Evolutionary conservation across 305 asterid species (phyloP).

Genomic region (Fraxinus ornus): DNA sequence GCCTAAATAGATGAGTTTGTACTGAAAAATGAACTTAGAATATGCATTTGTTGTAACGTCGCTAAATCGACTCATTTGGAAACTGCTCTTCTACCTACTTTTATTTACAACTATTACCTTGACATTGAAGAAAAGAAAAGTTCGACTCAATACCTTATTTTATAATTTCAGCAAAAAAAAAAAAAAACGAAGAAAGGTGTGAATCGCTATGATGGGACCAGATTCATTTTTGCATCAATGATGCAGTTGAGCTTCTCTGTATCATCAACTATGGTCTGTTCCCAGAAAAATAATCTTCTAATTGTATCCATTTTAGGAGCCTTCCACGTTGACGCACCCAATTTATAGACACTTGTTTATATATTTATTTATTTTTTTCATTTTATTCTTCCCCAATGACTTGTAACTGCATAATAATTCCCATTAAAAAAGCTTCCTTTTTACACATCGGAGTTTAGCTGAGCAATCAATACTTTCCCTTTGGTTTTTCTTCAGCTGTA

Average conservation of each 20-base stretch:
- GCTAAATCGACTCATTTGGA: not conserved
- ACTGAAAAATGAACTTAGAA: not conserved
- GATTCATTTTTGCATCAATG: constrained; percentile 36
- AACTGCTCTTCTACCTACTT: not conserved
- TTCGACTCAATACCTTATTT: not conserved
- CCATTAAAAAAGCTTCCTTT: constrained; percentile 29
- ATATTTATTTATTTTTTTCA: not conserved
- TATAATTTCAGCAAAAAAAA: not conserved
- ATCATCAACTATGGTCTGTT: constrained; percentile 19
- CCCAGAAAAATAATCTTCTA: constrained; percentile 18
- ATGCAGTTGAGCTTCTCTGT: constrained; percentile 28
- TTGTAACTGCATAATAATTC: constrained; percentile 21
- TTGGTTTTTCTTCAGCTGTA: constrained; percentile 39
- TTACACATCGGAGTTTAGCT: constrained; percentile 37
- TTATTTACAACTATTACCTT: not conserved
- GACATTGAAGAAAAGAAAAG: not conserved
- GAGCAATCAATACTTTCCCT: constrained; percentile 43
- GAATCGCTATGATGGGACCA: constrained; percentile 5
- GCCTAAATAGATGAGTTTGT: too few species aligned
- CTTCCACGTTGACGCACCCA: constrained; percentile 41
- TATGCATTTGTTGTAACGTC: not conserved
- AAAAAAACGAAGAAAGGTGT: not conserved
- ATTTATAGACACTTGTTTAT: constrained; percentile 36
- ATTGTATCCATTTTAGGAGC: constrained; percentile 28
- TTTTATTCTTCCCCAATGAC: constrained; percentile 6